A percentile compares a stretch with the other conserved stretches of the same genome.
Evolutionary conservation across 495 filamentous ascomycete species (phyloP).

Genomic region (Penicillium pancosmium): DNA sequence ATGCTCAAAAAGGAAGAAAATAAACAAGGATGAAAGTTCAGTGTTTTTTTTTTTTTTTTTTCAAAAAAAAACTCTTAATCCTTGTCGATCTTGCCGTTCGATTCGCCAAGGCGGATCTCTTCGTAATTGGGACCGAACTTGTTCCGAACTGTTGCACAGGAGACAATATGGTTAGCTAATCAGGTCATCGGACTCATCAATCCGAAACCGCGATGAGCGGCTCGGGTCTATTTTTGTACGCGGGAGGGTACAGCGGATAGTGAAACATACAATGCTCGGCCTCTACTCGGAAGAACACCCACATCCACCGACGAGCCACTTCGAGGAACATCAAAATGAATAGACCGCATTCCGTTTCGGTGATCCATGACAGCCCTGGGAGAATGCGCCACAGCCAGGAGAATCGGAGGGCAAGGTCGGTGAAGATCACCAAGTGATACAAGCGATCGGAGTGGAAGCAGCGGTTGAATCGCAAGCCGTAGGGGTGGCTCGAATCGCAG

Average conservation of each 20-base stretch:
- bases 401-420: conserved; percentile 81
- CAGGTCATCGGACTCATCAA: neutral
- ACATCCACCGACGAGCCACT: conserved; percentile 87
- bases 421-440: conserved; percentile 80
- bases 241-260: conserved; percentile 3
- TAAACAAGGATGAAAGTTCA: conserved; percentile 6
- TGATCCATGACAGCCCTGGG: conserved; percentile 76
- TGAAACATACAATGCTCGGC: conserved; percentile 75
- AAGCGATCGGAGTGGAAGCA: conserved; percentile 67
- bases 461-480: conserved; percentile 72
- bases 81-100: conserved; percentile 50
- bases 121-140: conserved; percentile 55
- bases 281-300: conserved; percentile 95
- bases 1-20: neutral
- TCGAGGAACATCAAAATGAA: conserved; percentile 88
- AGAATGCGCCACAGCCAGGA: conserved; percentile 88
- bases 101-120: conserved; percentile 57
- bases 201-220: neutral
- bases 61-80: conserved; percentile 37
- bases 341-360: conserved; percentile 81
- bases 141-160: conserved; percentile 49
- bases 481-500: conserved; percentile 65
- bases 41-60: neutral
- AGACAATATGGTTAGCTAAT: conserved; percentile 23
- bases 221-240: conserved; percentile 2